Base-by-base conservation (phyloP, 371 early-diverging fungal species). In the Saksenaea vasiformis region DNA sequence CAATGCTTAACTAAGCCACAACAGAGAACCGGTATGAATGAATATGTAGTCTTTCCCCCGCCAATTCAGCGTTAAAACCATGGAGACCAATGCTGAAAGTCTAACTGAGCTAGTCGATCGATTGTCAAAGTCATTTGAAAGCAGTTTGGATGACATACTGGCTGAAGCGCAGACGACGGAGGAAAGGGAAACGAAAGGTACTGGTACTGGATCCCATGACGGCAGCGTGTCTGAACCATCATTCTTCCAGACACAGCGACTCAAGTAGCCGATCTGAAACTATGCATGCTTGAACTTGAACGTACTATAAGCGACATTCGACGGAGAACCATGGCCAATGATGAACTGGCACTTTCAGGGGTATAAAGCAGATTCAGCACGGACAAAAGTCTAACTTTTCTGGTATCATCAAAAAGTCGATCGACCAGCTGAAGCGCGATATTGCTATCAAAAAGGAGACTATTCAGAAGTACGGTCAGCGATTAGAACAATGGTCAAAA, bases 121-220 rank as follows among this genome's bases (percentile, higher is more conserved):
- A 15, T 61, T 78, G 15, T 65, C 75, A 56, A 65, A 44, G 11
- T 56, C 63, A 17, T 69, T 78, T 62, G 71, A 78, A 26, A 66
- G 60, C 11, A 73, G 75, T 36, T 37, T 78, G n/a, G 78, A 71
- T n/a, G 47, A 44, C 1, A 69, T 78, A 15, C 59, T 78, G 10
- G 55, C 60, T 26, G 73, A 72, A 19, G 65, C 75, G 9, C 72
- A 67, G 37, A 54, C 67, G 34, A 56, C 38, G 4, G 44, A 62
- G 17, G 66, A 66, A n/a, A 34, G 38, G 28, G 62, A 67, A 60
- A 63, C 62, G 36, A 69, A 61, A 17, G 61, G 24, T 54, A 19
- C 5, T 54, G 63, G 35, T 51, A 51, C 17, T 17, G 54, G 43
- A 36, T 28, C 27, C n/a, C n/a, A n/a, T n/a, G n/a, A n/a, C n/a